These are phyloP conservation scores for Helicocarpus griseus DNA, from an alignment of 2,329 filamentous ascomycete genomes.

Conservation along the genomic window DNA sequence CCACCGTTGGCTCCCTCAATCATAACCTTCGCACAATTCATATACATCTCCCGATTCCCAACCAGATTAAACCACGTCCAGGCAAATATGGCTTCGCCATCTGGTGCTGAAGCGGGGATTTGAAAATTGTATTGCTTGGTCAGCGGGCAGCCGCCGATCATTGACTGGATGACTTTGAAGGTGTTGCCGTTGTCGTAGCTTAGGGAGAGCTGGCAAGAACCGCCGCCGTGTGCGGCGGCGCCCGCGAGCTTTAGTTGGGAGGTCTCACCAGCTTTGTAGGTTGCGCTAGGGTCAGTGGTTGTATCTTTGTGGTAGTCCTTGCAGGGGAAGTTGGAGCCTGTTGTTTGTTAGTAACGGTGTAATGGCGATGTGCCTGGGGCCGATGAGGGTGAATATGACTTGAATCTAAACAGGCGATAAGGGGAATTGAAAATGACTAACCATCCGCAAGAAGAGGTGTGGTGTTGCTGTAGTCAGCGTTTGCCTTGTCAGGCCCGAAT, in stretches of 20 bases:
- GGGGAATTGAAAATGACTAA: background rate
- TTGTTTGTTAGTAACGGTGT: background rate
- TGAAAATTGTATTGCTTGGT: constrained; percentile 53
- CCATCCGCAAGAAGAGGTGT: constrained; percentile 48
- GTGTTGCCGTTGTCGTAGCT: constrained; percentile 62
- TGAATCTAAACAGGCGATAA: background rate
- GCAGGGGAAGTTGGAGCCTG: constrained; percentile 62
- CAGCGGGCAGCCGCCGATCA: constrained; percentile 48
- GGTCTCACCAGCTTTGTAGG: constrained; percentile 51
- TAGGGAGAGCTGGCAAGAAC: constrained; percentile 66
- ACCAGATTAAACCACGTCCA: constrained; percentile 73
- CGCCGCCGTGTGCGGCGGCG: constrained; percentile 55
- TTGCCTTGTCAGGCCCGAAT: constrained; percentile 35
- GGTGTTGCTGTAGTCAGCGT: constrained; percentile 63
- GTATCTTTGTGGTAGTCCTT: constrained; percentile 53
- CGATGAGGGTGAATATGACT: background rate
- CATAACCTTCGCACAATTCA: constrained; percentile 68
- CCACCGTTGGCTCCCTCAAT: too few relatives aligned
- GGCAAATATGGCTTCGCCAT: constrained; percentile 53
- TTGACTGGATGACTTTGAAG: constrained; percentile 60
- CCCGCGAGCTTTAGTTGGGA: constrained; percentile 58
- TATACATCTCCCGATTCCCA: constrained; percentile 46
- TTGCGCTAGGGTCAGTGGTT: constrained; percentile 46
- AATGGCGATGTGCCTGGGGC: too few relatives aligned
- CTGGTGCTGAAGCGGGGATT: constrained; percentile 54